These are phyloP conservation scores for Tuber melanosporum DNA, from an alignment of 495 filamentous ascomycete species.

Conservation along the genomic window DNA sequence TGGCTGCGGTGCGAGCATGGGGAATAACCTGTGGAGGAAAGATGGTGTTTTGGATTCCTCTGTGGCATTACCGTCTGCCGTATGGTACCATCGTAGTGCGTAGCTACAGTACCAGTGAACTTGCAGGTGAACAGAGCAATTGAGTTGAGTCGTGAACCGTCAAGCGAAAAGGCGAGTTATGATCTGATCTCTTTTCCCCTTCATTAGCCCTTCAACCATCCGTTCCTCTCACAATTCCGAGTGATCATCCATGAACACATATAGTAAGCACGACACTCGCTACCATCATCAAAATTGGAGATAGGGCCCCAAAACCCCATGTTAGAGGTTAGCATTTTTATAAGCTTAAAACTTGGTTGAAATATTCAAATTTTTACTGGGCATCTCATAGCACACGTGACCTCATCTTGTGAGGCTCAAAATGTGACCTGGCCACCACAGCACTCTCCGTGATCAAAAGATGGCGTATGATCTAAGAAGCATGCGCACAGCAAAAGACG, in stretches of 20 bases:
- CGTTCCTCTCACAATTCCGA: neutral
- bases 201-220: neutral
- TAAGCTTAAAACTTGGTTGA: neutral
- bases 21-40: neutral
- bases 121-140: neutral
- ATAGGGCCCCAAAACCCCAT: neutral
- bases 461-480: neutral
- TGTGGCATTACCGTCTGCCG: neutral
- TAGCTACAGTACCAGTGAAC: neutral
- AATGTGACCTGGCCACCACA: neutral
- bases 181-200: neutral
- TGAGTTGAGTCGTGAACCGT: neutral
- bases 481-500: neutral
- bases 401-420: neutral
- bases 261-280: neutral
- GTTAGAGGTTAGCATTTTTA: neutral
- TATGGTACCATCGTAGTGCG: neutral
- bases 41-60: neutral
- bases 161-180: neutral
- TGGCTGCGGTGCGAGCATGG: neutral
- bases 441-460: neutral
- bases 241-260: neutral
- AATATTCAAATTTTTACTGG: neutral
- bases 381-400: neutral
- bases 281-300: neutral